Base-by-base conservation (phyloP, 495 filamentous ascomycete species). In the Annulohypoxylon moriforme region DNA sequence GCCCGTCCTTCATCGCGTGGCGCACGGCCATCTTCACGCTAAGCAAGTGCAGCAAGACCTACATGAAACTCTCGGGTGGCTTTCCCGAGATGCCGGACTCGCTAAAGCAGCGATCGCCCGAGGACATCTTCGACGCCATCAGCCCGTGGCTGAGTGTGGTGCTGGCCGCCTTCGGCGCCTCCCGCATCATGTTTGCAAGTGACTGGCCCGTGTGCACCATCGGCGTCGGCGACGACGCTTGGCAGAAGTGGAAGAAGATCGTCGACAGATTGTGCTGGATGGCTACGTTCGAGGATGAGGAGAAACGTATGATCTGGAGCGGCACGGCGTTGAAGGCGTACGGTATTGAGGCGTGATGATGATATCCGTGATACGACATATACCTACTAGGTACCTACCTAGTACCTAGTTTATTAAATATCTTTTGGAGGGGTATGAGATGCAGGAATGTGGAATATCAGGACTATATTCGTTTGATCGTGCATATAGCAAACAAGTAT, bases 201-300 rank as follows among this genome's bases (percentile, higher is more conserved):
- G 93, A 97, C 76, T 97, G 94, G 94, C 94, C 93, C 1, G 91
- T 97, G 3, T 95, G 93, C 80, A 92, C 90, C 68, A 74, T 92
- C 18, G 85, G 86, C 2, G 88, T 89, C 3, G 89, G 87, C 31
- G 77, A 82, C n/a, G 80, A 72, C 16, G 77, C 84, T 22, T 89
- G 87, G 87, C 75, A 75, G 57, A 87, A 86, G 75, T 88, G 86
- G 90, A 85, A 80, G 75, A 78, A 79, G 55, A 81, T 90, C 13
- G 87, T 90, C 31, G 87, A 91, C 64, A 80, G 79, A 60, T 76
- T 92, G 27, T 86, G 92, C 75, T 83, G 86, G 47, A 79, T 85
- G 77, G 85, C 85, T 7, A 81, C 82, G 16, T 76, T 94, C 62
- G 83, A 75, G 0, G 81, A 87, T 7, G 83, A 85, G 10, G 86